Base-by-base conservation (phyloP, 1,284 basidiomycete species). In the Hortiboletus rubellus region DNA sequence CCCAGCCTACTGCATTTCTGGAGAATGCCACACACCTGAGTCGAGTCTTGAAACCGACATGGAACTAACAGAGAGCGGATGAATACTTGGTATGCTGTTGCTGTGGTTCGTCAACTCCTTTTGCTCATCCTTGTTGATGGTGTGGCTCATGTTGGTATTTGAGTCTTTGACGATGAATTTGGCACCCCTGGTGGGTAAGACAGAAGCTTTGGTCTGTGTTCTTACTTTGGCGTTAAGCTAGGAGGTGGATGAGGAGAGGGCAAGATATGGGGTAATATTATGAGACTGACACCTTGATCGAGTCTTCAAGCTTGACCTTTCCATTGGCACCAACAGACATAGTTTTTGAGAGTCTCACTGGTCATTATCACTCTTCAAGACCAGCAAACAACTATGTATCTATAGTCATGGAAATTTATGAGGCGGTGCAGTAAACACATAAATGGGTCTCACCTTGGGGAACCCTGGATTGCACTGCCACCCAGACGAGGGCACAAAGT, bases 71-170 rank as follows among this genome's bases (percentile, higher is more conserved):
- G 18, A 18, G 18, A 18, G 18, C 18, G 18, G 1, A 18, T 18
- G 18, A 18, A 18, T 18, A 18, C 18, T 18, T 68, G 18, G 18
- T 18, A 94, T 94, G 57, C 82, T 79, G 74, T 99, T 99, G 77
- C 98, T 98, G 76, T 99, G 96, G 71, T 94, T 91, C 30, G 96
- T 99, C 76, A 99, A 99, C 70, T 97, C 96, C 44, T 85, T 81
- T 57, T 94, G 84, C 74, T 99, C 96, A 74, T 99, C 96, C 74
- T 98, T 94, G 77, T 98, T 98, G 77, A 99, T 92, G 43, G 96
- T 97, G 78, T 99, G 96, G 75, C 92, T 94, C 57, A 94, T 92
- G 74, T 96, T 98, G 50, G 92, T 92, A 67, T 95, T 98, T 3
- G 94, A 93, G 45, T 97, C 97, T 69, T 94, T 89, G 44, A 99